Conservation (phyloP, 2,329 filamentous ascomycete species). For the Fusarium irregulare region DNA sequence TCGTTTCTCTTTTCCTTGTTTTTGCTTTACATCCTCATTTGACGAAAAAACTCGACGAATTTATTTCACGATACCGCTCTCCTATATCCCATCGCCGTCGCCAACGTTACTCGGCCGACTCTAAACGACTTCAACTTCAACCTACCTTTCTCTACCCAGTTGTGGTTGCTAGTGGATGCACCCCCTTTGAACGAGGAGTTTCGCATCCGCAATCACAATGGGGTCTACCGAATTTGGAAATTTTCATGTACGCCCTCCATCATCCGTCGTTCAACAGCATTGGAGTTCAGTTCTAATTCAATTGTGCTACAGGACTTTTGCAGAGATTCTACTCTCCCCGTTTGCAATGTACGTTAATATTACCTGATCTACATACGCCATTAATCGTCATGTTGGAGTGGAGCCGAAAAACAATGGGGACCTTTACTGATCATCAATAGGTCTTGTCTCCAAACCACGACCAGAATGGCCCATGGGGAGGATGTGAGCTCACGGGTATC, state of each 20-base stretch:
- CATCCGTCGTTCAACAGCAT: slow-evolving; percentile 5
- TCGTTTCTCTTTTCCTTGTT: slow-evolving; percentile 28
- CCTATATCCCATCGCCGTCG: slow-evolving; percentile 16
- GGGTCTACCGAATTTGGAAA: slow-evolving; percentile 72
- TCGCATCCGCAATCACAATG: slow-evolving; percentile 58
- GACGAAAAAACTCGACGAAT: slow-evolving; percentile 25
- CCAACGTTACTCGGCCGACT: slow-evolving; percentile 21
- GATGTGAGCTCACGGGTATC: slow-evolving; percentile 83
- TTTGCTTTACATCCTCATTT: slow-evolving; percentile 26
- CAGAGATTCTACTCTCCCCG: slow-evolving; percentile 82
- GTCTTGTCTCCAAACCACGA: slow-evolving; percentile 69
- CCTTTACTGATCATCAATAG: slow-evolving; percentile 43
- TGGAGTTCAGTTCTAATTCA: slow-evolving; percentile 36
- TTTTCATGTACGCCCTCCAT: slow-evolving; percentile 61
- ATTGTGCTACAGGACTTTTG: slow-evolving; percentile 74
- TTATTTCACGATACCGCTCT: slow-evolving; percentile 14
- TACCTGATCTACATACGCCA: slow-evolving; percentile 18
- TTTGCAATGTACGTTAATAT: slow-evolving; percentile 79
- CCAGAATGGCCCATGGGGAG: slow-evolving; percentile 70
- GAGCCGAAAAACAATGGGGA: slow-evolving; percentile 34
- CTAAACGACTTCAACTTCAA: slow-evolving; percentile 6
- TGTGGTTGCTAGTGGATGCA: slow-evolving; percentile 47
- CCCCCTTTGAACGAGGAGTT: slow-evolving; percentile 41
- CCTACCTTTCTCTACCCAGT: slow-evolving; percentile 21
- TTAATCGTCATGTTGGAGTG: slow-evolving; percentile 20